A percentile compares a stretch with the other conserved stretches of the same genome.
Conservation (phyloP, 257 asterid species). For the Solanum clarkiae region DNA sequence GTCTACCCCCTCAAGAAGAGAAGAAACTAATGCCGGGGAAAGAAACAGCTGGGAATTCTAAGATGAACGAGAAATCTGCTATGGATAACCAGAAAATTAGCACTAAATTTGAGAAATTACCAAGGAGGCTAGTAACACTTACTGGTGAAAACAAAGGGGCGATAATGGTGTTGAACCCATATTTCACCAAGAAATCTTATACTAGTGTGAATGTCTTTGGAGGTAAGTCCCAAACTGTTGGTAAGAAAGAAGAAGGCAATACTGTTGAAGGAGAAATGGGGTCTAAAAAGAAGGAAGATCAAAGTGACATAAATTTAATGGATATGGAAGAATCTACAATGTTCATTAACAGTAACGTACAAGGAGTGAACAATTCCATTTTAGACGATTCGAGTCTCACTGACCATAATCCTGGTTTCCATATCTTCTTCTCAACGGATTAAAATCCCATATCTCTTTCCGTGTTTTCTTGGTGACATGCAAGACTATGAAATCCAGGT, state of each 20-base stretch:
- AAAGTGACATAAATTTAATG: neutral
- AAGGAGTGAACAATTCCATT: constrained; percentile 74
- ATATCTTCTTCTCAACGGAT: constrained; percentile 23
- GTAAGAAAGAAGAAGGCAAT: constrained; percentile 2
- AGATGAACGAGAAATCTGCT: constrained; percentile 6
- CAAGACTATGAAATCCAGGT: neutral
- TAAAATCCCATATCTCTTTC: constrained; percentile 1
- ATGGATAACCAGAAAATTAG: constrained; percentile 10
- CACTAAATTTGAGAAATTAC: constrained; percentile 17
- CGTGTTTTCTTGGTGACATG: neutral
- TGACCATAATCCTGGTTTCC: constrained; percentile 71
- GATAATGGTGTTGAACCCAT: constrained; percentile 37
- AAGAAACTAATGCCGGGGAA: constrained; percentile 10
- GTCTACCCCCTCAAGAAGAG: constrained; percentile 10
- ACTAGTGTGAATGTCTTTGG: neutral
- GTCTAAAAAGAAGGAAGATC: constrained; percentile 5
- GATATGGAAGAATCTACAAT: constrained; percentile 15
- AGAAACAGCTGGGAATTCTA: neutral
- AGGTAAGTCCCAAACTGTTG: constrained; percentile 3
- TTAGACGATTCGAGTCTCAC: constrained; percentile 15
- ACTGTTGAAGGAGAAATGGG: constrained; percentile 11
- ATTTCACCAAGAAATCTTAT: constrained; percentile 19
- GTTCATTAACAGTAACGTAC: constrained; percentile 63
- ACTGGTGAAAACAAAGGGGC: constrained; percentile 86
- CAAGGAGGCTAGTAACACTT: constrained; percentile 41